Conservation (phyloP, 331 rosid genomes). For the Pyracantha coccinea region DNA sequence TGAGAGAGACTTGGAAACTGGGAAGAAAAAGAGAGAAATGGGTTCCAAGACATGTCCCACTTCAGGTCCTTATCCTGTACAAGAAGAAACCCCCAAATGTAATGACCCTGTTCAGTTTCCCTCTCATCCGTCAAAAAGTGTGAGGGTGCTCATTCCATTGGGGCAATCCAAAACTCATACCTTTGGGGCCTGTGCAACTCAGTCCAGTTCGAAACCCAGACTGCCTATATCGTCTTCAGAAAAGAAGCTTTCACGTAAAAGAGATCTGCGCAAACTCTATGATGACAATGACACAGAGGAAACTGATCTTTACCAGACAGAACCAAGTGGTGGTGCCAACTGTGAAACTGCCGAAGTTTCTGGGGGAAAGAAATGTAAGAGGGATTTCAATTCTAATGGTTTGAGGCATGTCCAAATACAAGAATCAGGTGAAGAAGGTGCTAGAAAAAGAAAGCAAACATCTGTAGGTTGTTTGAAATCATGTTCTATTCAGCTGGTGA, state of each 20-base stretch:
- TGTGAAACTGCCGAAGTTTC: slow-evolving; percentile 20
- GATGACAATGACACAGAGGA: slow-evolving; percentile 7
- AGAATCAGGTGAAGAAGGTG: slow-evolving; percentile 18
- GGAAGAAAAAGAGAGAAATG: slow-evolving; percentile 29
- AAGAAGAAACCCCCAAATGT: slow-evolving; percentile 16
- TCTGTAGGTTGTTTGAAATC: slow-evolving; percentile 11
- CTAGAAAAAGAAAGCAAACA: slow-evolving; percentile 6
- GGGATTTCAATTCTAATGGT: slow-evolving; percentile 23
- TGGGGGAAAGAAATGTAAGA: slow-evolving; percentile 32
- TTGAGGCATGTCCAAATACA: slow-evolving; percentile 11
- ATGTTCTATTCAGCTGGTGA: slow-evolving; percentile 21
- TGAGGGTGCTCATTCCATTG: slow-evolving; percentile 15
- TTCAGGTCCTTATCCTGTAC: slow-evolving; percentile 17
- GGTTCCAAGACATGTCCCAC: slow-evolving; percentile 16
- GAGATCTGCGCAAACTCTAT: slow-evolving; percentile 15
- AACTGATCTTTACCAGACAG: slow-evolving; percentile 19
- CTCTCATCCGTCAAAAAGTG: slow-evolving; percentile 19
- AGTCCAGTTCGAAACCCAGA: slow-evolving; percentile 7
- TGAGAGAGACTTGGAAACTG: slow-evolving; percentile 21
- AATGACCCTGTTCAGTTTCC: slow-evolving; percentile 11
- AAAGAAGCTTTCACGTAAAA: slow-evolving; percentile 26
- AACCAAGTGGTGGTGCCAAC: slow-evolving; percentile 18
- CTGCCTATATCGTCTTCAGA: slow-evolving; percentile 10
- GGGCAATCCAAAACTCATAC: slow-evolving; percentile 12
- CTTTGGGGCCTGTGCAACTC: slow-evolving; percentile 10